Evolutionary conservation across 352 stramenopile genomes (phyloP).

Genomic region (Phytopythium kandeliae): DNA sequence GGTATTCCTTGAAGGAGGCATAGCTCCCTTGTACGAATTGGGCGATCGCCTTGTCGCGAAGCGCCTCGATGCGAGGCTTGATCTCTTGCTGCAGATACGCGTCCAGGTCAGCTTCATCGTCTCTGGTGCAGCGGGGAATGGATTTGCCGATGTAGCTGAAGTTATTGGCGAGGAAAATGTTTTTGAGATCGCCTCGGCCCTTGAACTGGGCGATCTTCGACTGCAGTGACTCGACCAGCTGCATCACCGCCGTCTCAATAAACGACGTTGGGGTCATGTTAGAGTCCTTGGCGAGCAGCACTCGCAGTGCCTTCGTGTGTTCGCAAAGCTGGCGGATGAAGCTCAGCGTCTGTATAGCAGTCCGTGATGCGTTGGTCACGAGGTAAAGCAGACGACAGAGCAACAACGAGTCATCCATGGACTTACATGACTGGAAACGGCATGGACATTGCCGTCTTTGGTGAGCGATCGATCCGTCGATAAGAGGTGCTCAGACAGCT

Average conservation of each 20-base stretch:
- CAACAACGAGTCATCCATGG: neutral
- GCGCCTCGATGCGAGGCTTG: slow-evolving; percentile 73
- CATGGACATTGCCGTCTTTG: slow-evolving; percentile 75
- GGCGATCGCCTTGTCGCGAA: slow-evolving; percentile 79
- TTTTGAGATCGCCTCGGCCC: slow-evolving; percentile 48
- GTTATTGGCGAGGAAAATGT: slow-evolving; percentile 94
- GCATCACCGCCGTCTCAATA: slow-evolving; percentile 58
- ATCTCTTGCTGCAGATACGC: slow-evolving; percentile 57
- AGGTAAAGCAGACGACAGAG: neutral
- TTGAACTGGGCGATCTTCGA: slow-evolving; percentile 48
- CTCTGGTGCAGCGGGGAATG: slow-evolving; percentile 41
- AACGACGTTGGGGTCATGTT: slow-evolving; percentile 44
- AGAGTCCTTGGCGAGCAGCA: slow-evolving; percentile 50
- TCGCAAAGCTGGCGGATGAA: slow-evolving; percentile 73
- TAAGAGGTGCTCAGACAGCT: slow-evolving; percentile 39
- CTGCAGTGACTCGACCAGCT: slow-evolving; percentile 57
- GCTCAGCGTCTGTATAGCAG: slow-evolving; percentile 43
- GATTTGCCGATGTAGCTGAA: slow-evolving; percentile 87
- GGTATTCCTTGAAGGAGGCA: slow-evolving; percentile 44
- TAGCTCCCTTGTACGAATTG: slow-evolving; percentile 84
- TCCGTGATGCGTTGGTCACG: neutral
- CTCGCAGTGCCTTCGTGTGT: slow-evolving; percentile 50
- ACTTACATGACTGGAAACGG: slow-evolving; percentile 65
- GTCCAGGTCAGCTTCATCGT: slow-evolving; percentile 40
- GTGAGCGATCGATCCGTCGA: slow-evolving; percentile 42